Evolutionary conservation across 1,139 yeast genomes (phyloP), one percentile per base, ranked within the genome.

Genomic region (Sugiyamaella xylanicola): DNA sequence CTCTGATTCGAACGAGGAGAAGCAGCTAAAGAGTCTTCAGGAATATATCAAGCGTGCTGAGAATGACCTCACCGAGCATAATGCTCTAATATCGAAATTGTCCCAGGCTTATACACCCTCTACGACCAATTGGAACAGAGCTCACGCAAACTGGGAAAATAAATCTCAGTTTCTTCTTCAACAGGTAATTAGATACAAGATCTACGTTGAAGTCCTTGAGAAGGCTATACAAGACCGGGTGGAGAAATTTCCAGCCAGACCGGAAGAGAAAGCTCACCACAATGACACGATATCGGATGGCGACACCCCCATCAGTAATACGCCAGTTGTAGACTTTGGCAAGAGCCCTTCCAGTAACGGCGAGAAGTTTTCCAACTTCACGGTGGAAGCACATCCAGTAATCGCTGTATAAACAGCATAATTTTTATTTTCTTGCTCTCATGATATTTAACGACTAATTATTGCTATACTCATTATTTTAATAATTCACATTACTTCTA

Each of bases 61-160:
- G 49, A 42, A 53, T n/a, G 68, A 68, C 44, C 62, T 69, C n/a
- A 58, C 62, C 1, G 62, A 59, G 46, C 74, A 71, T 57, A 68
- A 65, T 43, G 61, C 61, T 1, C 57, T 68, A 20, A 59, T 67
- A 16, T 40, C 63, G 7, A 59, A 61, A 21, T 48, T 70, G 45
- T 39, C 62, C 29, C 56, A 59, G 16, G 59, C 63, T 9, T 68
- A 63, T 50, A 63, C 70, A 1, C 68, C 67, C 1, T 61, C 63
- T 13, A 55, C 65, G 1, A 58, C 62, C 11, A 68, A 70, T 56
- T 65, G 64, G 63, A 51, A 55, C 42, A 62, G 61, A 45, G 73
- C 71, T 7, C 65, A 64, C 42, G 48, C 61, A 35, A 71, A 71
- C 61, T 70, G 73, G 74, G 72, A 69, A 47, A 57, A 63, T 36